Percentiles rank a stretch among this genome's conserved stretches.
Conservation (phyloP, 2,329 filamentous ascomycete genomes). For the Phaeomoniella chlamydospora region DNA sequence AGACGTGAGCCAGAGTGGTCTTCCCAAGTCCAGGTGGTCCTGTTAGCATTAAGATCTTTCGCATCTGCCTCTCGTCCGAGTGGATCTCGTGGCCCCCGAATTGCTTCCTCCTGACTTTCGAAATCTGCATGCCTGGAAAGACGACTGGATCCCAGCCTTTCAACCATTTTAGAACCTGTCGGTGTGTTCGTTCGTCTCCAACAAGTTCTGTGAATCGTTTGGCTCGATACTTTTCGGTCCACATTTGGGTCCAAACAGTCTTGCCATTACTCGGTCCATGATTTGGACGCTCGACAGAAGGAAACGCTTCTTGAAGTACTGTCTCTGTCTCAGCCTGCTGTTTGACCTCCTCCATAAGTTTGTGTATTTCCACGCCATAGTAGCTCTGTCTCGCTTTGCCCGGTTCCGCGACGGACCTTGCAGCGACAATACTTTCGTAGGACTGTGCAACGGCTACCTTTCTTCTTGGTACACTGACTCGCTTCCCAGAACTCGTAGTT, state of each 20-base stretch:
- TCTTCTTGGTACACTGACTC: constrained; percentile 26
- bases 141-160: constrained; percentile 90
- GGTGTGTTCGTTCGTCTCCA: constrained; percentile 86
- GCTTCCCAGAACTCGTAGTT: constrained; percentile 33
- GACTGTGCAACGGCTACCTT: constrained; percentile 20
- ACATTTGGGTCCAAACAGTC: constrained; percentile 36
- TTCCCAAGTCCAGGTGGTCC: constrained; percentile 90
- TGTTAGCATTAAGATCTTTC: constrained; percentile 79
- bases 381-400: constrained; percentile 51
- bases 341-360: constrained; percentile 57
- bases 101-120: constrained; percentile 28
- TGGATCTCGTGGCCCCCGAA: constrained; percentile 22
- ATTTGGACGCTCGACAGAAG: constrained; percentile 16
- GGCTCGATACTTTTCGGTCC: constrained; percentile 96
- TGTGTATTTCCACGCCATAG: constrained; percentile 86
- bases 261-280: constrained; percentile 15
- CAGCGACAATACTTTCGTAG: constrained; percentile 39
- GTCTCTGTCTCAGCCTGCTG: constrained; percentile 36
- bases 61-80: constrained; percentile 63
- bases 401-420: constrained; percentile 32
- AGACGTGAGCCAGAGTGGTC: constrained; percentile 91
- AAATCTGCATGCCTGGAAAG: constrained; percentile 60
- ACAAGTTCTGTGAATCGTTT: constrained; percentile 84
- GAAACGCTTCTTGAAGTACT: constrained; percentile 8
- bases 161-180: constrained; percentile 79